Evolutionary conservation across 805 yeast genomes (phyloP).

Genomic region (Wickerhamiella siamensis): DNA sequence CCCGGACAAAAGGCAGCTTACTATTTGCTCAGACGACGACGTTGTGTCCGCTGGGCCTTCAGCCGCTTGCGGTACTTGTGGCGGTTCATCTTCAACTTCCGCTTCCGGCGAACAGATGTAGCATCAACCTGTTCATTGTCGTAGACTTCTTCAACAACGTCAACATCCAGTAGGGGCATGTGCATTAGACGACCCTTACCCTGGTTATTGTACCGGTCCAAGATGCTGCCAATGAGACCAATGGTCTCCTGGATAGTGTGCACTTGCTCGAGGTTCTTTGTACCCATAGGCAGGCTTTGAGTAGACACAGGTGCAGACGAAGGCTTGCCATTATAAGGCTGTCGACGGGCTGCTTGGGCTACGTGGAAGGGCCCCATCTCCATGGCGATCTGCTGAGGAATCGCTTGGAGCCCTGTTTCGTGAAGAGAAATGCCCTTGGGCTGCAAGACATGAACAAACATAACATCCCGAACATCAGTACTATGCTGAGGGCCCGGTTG

Average conservation of each 20-base stretch:
- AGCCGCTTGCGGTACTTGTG: conserved; percentile 96
- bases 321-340: neutral
- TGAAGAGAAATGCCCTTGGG: conserved; percentile 5
- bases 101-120: conserved; percentile 32
- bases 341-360: neutral
- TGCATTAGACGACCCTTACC: conserved; percentile 1
- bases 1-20: too few relatives aligned
- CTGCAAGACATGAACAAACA: conserved; percentile 14
- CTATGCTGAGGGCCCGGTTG: conserved; percentile 13
- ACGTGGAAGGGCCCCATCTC: conserved; percentile 26
- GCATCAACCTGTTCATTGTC: conserved; percentile 16
- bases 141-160: conserved; percentile 1
- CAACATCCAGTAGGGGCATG: neutral
- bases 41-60: conserved; percentile 57
- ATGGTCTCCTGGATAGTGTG: conserved; percentile 7
- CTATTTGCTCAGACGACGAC: conserved; percentile 22
- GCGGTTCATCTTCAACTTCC: conserved; percentile 93
- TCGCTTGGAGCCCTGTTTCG: conserved; percentile 18
- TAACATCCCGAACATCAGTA: conserved; percentile 16
- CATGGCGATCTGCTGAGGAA: conserved; percentile 28
- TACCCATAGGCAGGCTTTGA: neutral
- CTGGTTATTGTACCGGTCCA: conserved; percentile 1
- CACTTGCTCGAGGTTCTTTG: neutral
- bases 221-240: conserved; percentile 5
- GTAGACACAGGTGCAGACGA: neutral